Conservation (phyloP, 768 basidiomycete species). For the Lactarius vividus region DNA sequence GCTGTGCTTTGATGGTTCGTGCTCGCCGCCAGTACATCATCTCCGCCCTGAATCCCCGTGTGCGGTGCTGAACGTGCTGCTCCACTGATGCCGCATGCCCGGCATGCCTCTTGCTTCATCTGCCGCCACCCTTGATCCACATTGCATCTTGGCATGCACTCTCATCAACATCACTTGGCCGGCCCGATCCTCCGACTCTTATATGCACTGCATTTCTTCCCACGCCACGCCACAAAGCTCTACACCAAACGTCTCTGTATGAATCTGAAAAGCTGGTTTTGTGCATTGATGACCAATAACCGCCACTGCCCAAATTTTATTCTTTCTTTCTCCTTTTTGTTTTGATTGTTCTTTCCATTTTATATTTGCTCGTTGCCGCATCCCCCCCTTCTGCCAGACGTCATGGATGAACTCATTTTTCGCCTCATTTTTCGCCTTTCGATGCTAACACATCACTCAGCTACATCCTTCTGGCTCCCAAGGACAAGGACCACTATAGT, state of each 20-base stretch:
- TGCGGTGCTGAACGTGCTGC: neutral
- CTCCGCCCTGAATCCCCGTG: slow-evolving; percentile 6
- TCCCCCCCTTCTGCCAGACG: slow-evolving; percentile 7
- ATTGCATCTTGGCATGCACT: slow-evolving; percentile 9
- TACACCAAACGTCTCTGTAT: neutral
- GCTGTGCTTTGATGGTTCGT: slow-evolving; percentile 4
- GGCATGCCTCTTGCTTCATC: slow-evolving; percentile 2
- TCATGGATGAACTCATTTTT: slow-evolving; percentile 6
- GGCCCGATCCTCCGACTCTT: slow-evolving; percentile 14
- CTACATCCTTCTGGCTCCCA: slow-evolving; percentile 74
- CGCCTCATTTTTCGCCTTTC: neutral
- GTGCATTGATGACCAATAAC: neutral
- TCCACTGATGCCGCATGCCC: slow-evolving; percentile 2
- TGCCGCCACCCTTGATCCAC: slow-evolving; percentile 4
- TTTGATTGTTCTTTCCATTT: neutral
- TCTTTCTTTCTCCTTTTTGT: neutral
- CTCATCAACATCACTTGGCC: neutral
- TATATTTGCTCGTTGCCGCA: neutral
- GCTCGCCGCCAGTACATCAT: slow-evolving; percentile 6
- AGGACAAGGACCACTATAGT: slow-evolving; percentile 84
- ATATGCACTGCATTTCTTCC: no score
- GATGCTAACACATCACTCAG: slow-evolving; percentile 37
- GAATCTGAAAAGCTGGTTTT: neutral
- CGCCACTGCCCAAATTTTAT: neutral
- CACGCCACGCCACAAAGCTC: neutral